These are phyloP conservation scores for Aspergillus floridensis DNA, from an alignment of 2,329 filamentous ascomycete species.

Conservation along the genomic window DNA sequence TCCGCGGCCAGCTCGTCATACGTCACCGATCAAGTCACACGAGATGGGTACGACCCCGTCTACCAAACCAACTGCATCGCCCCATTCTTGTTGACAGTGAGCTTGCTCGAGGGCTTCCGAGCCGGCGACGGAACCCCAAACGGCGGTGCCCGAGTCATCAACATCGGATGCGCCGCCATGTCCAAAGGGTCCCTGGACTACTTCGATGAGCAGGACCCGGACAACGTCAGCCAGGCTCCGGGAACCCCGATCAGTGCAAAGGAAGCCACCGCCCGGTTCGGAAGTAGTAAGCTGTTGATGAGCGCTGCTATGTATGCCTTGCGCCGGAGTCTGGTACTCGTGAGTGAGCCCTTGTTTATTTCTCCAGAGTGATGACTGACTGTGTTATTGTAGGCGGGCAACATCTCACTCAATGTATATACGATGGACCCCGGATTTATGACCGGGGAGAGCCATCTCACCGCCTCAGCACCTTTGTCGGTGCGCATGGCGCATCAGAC, in stretches of 20 bases:
- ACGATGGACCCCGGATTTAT: constrained; percentile 36
- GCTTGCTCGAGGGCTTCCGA: constrained; percentile 36
- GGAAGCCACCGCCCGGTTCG: constrained; percentile 31
- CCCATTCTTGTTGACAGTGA: constrained; percentile 37
- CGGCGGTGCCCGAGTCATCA: constrained; percentile 35
- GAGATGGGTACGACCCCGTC: constrained; percentile 36
- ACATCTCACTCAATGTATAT: constrained; percentile 37
- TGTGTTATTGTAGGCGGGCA: constrained; percentile 25
- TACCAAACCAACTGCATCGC: constrained; percentile 39
- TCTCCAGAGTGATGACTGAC: not conserved
- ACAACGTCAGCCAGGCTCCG: constrained; percentile 15
- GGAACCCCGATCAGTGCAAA: constrained; percentile 29
- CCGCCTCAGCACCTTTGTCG: constrained; percentile 27
- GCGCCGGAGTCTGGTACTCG: constrained; percentile 34
- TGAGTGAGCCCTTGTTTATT: constrained; percentile 19
- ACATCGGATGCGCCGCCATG: constrained; percentile 35
- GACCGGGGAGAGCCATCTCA: constrained; percentile 25
- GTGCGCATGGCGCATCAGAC: constrained; percentile 32
- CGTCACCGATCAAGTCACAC: constrained; percentile 30
- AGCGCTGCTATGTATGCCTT: constrained; percentile 38
- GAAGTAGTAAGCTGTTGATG: constrained; percentile 37
- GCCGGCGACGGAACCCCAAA: constrained; percentile 32
- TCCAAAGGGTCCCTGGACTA: constrained; percentile 33
- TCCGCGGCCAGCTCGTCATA: constrained; percentile 35
- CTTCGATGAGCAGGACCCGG: constrained; percentile 27